Evolutionary conservation across 495 filamentous ascomycete species (phyloP), one percentile per base, ranked within the genome.

Genomic region (Articulospora tetracladia): DNA sequence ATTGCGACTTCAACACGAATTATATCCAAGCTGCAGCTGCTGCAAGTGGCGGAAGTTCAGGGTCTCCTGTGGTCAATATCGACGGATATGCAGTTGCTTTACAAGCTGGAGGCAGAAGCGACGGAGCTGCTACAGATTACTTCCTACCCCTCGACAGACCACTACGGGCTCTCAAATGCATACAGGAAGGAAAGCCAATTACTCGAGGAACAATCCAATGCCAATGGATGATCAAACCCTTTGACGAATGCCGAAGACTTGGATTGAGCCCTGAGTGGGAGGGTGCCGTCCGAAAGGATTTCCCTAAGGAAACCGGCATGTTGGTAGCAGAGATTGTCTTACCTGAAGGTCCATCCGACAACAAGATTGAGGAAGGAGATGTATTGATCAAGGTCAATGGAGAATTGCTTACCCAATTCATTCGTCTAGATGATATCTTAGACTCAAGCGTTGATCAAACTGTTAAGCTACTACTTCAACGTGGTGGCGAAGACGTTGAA

Each of bases 1-100:
- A 99, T 73, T 93, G 93, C 72, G 94, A 99, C 69, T 99, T 99
- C 79, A 99, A 98, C 70, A 98, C 94, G 32, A 97, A 97, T 72
- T 99, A 99, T 73, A 98, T 98, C 62, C 94, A 99, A 78, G 94
- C 94, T 60, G 95, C 93, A 15, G 94, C 94, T 26, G 93, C 94
- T 7, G 94, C 94, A 12, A 97, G 90, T 71, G 94, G 94, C 58
- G 94, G 94, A 64, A 96, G 91, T 74, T 98, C 95, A 11, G 94
- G 94, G 26, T 94, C 90, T 84, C 94, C 94, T 1, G 94, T 99
- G 1, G 93, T 99, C 59, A 95, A 98, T 68, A 87, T 97, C 34
- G 91, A 96, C 70, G 94, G 94, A 1, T 87, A 88, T 72, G 95
- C 92, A 17, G 86, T 99, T 52, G 94, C 94, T 48, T 75, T 99